Evolutionary conservation across 2,329 filamentous ascomycete genomes (phyloP).

Genomic region (Talaromyces islandicus): DNA sequence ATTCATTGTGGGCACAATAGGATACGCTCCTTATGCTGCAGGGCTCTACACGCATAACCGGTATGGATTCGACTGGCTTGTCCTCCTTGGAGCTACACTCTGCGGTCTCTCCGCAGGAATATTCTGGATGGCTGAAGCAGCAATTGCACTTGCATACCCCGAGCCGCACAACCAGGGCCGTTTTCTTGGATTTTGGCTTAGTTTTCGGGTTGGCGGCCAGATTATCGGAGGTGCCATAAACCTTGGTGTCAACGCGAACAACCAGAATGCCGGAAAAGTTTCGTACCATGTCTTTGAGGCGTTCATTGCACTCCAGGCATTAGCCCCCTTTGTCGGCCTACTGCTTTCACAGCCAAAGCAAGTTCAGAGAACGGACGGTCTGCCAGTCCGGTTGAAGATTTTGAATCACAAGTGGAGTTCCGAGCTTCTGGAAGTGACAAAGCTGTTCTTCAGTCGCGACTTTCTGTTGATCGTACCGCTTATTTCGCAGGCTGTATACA

Average conservation of each 20-base stretch:
- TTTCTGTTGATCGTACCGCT: slow-evolving; percentile 62
- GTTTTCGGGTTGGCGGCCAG: slow-evolving; percentile 56
- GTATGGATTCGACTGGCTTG: slow-evolving; percentile 63
- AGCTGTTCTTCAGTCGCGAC: slow-evolving; percentile 54
- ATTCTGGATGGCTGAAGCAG: slow-evolving; percentile 71
- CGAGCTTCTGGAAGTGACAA: slow-evolving; percentile 56
- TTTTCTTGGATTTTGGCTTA: slow-evolving; percentile 64
- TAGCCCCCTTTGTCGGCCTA: slow-evolving; percentile 59
- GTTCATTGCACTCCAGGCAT: slow-evolving; percentile 65
- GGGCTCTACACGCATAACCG: slow-evolving; percentile 68
- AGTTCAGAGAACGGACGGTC: slow-evolving; percentile 61
- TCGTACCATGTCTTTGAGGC: slow-evolving; percentile 63
- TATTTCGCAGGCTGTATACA: slow-evolving; percentile 65
- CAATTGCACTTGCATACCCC: slow-evolving; percentile 66
- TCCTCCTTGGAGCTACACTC: slow-evolving; percentile 60
- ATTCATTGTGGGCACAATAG: slow-evolving; percentile 65
- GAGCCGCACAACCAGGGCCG: slow-evolving; percentile 62
- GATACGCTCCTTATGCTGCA: slow-evolving; percentile 66
- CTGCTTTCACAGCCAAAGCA: slow-evolving; percentile 56
- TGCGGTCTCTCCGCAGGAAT: slow-evolving; percentile 66
- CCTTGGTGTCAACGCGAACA: slow-evolving; percentile 57
- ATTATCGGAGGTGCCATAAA: slow-evolving; percentile 69
- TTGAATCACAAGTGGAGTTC: slow-evolving; percentile 45
- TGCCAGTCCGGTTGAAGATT: slow-evolving; percentile 55
- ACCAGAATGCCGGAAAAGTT: slow-evolving; percentile 56